A percentile compares a stretch with the other conserved stretches of the same genome.
These are phyloP conservation scores for Graphiopsis chlorocephala DNA, from an alignment of 2,329 filamentous ascomycete genomes.

Conservation along the genomic window DNA sequence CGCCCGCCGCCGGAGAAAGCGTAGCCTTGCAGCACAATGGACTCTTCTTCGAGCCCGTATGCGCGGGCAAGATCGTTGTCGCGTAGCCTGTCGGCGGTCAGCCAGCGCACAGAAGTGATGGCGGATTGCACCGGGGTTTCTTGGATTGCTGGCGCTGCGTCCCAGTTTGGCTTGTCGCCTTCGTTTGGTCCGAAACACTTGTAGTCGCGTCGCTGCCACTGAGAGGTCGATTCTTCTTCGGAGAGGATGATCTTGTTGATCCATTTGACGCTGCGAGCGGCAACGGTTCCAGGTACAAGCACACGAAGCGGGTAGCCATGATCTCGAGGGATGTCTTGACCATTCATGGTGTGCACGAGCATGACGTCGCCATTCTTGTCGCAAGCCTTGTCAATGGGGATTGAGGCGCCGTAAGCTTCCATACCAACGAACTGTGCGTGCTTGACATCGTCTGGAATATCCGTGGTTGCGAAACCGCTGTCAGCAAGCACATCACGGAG, in stretches of 20 bases:
- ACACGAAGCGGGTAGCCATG: constrained; percentile 58
- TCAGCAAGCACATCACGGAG: constrained; percentile 57
- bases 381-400: constrained; percentile 57
- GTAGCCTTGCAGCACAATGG: constrained; percentile 54
- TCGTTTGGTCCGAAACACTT: constrained; percentile 61
- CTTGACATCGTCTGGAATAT: constrained; percentile 37
- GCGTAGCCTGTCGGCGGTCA: constrained; percentile 4
- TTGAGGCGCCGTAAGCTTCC: constrained; percentile 61
- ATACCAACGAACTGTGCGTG: constrained; percentile 59
- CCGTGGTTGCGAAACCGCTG: constrained; percentile 48
- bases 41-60: constrained; percentile 17
- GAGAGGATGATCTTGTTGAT: constrained; percentile 62
- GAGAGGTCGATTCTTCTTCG: constrained; percentile 63
- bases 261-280: constrained; percentile 69
- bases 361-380: constrained; percentile 63
- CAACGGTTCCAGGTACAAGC: constrained; percentile 58
- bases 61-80: not conserved
- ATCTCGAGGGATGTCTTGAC: constrained; percentile 58
- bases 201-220: constrained; percentile 67
- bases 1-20: constrained; percentile 67
- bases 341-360: constrained; percentile 61
- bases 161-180: constrained; percentile 58
- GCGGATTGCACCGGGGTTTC: constrained; percentile 68
- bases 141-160: constrained; percentile 61
- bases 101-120: constrained; percentile 48